Conservation (phyloP, 2,329 filamentous ascomycete species). For the Rutstroemia sp. region DNA sequence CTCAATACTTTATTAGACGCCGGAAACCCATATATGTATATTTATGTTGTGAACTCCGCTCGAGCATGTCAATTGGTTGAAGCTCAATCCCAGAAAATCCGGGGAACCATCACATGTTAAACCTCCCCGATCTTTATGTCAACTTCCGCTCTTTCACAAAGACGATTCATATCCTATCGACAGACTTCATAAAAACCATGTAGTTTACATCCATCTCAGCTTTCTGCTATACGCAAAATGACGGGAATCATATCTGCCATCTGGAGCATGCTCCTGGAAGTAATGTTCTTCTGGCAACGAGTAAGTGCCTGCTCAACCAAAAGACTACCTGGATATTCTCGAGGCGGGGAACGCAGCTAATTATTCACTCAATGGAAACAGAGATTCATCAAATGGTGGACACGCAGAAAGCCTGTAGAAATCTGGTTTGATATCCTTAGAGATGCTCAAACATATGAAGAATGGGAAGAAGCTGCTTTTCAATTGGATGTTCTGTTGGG, state of each 20-base stretch:
- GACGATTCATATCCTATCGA: background rate
- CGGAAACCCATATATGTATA: background rate
- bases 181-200: background rate
- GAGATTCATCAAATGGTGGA: slow-evolving; percentile 64
- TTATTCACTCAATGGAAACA: slow-evolving; percentile 31
- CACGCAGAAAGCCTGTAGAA: slow-evolving; percentile 54
- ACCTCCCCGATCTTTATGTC: background rate
- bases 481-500: slow-evolving; percentile 76
- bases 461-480: slow-evolving; percentile 80
- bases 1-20: background rate
- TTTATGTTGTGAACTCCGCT: background rate
- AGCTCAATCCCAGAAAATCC: slow-evolving; percentile 7
- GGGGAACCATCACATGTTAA: slow-evolving; percentile 10
- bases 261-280: slow-evolving; percentile 53
- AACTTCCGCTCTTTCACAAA: background rate
- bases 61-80: background rate
- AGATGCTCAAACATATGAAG: slow-evolving; percentile 65
- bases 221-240: slow-evolving; percentile 19
- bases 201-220: background rate
- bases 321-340: no score
- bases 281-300: slow-evolving; percentile 54
- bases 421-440: slow-evolving; percentile 58
- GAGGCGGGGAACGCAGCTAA: background rate
- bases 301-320: slow-evolving; percentile 31
- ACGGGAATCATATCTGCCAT: slow-evolving; percentile 33